phyloP scores from a whole-genome alignment of 2,329 filamentous ascomycete species.

The Davidsoniella eucalypti region DNA sequence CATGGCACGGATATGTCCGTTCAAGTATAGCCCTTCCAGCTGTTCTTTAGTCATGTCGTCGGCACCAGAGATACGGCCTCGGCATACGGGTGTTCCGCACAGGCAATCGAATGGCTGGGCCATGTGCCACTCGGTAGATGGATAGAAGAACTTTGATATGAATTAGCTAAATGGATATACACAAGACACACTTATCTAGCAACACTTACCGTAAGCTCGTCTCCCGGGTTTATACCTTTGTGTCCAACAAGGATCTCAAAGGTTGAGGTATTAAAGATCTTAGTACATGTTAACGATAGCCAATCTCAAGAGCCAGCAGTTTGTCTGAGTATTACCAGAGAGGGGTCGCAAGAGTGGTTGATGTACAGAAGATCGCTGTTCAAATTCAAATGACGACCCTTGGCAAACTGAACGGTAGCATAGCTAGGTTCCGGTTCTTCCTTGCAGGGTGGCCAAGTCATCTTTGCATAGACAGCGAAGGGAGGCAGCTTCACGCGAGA shows the following conservation, averaged over 20 bases:
- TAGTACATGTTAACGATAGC: background rate
- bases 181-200: background rate
- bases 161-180: background rate
- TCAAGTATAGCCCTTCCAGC: constrained; percentile 44
- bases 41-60: constrained; percentile 37
- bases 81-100: constrained; percentile 41
- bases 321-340: constrained; percentile 30
- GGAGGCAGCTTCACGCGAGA: constrained; percentile 39
- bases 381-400: constrained; percentile 39
- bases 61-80: constrained; percentile 46
- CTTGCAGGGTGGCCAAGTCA: constrained; percentile 47
- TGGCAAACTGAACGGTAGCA: constrained; percentile 45
- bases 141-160: constrained; percentile 47
- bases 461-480: constrained; percentile 49
- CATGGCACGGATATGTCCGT: constrained; percentile 41
- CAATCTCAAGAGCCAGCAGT: too few relatives aligned
- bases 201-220: constrained; percentile 38
- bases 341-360: constrained; percentile 52
- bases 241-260: constrained; percentile 41
- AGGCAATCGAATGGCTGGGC: constrained; percentile 53
- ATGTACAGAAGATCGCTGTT: constrained; percentile 53
- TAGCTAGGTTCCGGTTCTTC: constrained; percentile 40
- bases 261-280: constrained; percentile 45
- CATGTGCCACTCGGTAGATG: constrained; percentile 61
- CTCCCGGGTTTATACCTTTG: constrained; percentile 34